These are phyloP conservation scores for Avena atlantica DNA, from an alignment of 176 grass and related monocot species.

Conservation along the genomic window DNA sequence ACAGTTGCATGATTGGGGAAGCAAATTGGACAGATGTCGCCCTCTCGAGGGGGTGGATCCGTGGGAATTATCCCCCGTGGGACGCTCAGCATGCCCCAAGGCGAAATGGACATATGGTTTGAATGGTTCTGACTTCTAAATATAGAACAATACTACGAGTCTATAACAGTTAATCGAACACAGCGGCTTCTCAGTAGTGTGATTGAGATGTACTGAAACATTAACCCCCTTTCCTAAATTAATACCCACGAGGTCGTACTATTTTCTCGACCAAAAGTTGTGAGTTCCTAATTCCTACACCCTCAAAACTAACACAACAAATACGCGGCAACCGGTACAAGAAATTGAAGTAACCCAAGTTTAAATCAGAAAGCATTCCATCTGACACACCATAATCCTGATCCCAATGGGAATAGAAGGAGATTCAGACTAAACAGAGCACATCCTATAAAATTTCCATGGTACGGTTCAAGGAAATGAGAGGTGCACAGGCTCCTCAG, in stretches of 20 bases:
- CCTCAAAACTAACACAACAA: background rate
- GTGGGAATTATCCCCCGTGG: too few relatives aligned
- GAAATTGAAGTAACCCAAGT: background rate
- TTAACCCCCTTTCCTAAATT: background rate
- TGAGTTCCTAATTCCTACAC: background rate
- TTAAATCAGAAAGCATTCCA: background rate
- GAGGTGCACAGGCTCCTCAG: background rate
- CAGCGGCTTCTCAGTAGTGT: background rate
- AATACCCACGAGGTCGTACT: background rate
- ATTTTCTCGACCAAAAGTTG: background rate
- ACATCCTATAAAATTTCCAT: background rate
- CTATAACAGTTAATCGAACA: background rate
- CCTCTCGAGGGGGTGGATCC: too few relatives aligned
- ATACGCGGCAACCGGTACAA: background rate
- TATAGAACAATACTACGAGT: background rate
- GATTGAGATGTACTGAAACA: background rate
- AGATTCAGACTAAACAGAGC: background rate
- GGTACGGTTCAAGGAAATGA: conserved; percentile 3
- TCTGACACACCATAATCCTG: background rate
- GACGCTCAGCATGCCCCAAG: too few relatives aligned
- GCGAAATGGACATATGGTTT: background rate
- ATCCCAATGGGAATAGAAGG: background rate
- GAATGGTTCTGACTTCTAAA: background rate
- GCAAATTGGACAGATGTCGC: too few relatives aligned
- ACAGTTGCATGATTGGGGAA: too few relatives aligned